Evolutionary conservation across 257 asterid species (phyloP).

Genomic region (Ehretia macrophylla): DNA sequence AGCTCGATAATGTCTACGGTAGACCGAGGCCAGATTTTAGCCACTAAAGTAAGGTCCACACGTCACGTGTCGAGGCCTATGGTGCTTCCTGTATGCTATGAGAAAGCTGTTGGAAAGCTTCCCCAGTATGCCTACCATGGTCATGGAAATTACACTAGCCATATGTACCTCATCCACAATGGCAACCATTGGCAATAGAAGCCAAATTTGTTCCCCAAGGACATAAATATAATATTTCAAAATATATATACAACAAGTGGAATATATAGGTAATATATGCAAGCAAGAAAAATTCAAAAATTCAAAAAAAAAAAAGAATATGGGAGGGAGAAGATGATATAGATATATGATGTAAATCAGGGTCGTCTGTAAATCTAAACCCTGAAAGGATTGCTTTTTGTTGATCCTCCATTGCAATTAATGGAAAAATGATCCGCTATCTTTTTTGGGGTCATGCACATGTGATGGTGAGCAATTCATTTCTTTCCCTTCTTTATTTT

Average conservation of each 20-base stretch:
- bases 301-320: too few species aligned
- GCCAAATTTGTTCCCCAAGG: background rate
- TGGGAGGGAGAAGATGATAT: too few species aligned
- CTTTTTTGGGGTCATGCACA: background rate
- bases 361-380: background rate
- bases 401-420: slow-evolving; percentile 33
- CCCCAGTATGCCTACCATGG: slow-evolving; percentile 32
- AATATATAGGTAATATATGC: background rate
- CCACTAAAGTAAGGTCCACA: slow-evolving; percentile 18
- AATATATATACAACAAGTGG: background rate
- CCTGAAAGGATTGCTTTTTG: slow-evolving; percentile 38
- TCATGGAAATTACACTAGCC: slow-evolving; percentile 32
- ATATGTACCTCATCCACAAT: slow-evolving; percentile 38
- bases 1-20: background rate
- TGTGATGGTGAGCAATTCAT: slow-evolving; percentile 7
- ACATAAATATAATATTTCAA: background rate
- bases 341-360: slow-evolving; percentile 1
- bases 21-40: background rate
- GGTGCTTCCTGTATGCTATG: slow-evolving; percentile 28
- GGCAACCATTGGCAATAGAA: slow-evolving; percentile 60
- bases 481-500: background rate
- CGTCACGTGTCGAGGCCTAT: slow-evolving; percentile 34
- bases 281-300: too few species aligned
- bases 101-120: slow-evolving; percentile 32
- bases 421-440: slow-evolving; percentile 16